These are phyloP conservation scores for Firmiana major DNA, from an alignment of 345 rosid species.

Conservation along the genomic window DNA sequence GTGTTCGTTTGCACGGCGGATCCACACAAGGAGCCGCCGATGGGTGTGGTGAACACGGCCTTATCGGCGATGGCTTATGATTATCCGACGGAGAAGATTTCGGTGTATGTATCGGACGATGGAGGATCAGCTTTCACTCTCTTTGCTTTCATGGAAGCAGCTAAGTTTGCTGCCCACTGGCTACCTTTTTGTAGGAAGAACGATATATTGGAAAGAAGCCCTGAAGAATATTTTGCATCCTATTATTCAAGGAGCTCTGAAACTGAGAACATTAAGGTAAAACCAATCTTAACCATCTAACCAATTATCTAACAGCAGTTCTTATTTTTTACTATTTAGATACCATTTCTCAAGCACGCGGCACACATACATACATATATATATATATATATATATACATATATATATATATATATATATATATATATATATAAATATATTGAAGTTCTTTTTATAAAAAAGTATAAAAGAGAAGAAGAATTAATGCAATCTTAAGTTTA, in stretches of 20 bases:
- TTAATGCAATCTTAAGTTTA: too few species aligned
- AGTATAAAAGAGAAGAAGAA: too few species aligned
- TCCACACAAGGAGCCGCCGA: conserved; percentile 84
- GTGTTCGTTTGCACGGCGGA: conserved; percentile 87
- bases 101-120: conserved; percentile 78
- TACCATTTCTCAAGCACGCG: too few species aligned
- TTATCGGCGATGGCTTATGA: conserved; percentile 79
- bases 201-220: conserved; percentile 44
- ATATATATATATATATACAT: too few species aligned
- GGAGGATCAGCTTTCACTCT: conserved; percentile 73
- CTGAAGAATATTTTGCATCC: conserved; percentile 52
- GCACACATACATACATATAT: too few species aligned
- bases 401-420: too few species aligned
- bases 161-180: conserved; percentile 65
- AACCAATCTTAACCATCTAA: background rate
- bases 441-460: too few species aligned
- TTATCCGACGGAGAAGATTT: conserved; percentile 62
- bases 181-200: conserved; percentile 57
- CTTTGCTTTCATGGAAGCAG: conserved; percentile 73
- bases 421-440: too few species aligned
- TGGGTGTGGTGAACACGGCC: conserved; percentile 61
- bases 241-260: conserved; percentile 18
- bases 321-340: too few species aligned
- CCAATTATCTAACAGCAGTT: background rate
- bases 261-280: conserved; percentile 48